phyloP scores from a whole-genome alignment of 2,329 filamentous ascomycete genomes.

The Coleophoma eucalyptorum region DNA sequence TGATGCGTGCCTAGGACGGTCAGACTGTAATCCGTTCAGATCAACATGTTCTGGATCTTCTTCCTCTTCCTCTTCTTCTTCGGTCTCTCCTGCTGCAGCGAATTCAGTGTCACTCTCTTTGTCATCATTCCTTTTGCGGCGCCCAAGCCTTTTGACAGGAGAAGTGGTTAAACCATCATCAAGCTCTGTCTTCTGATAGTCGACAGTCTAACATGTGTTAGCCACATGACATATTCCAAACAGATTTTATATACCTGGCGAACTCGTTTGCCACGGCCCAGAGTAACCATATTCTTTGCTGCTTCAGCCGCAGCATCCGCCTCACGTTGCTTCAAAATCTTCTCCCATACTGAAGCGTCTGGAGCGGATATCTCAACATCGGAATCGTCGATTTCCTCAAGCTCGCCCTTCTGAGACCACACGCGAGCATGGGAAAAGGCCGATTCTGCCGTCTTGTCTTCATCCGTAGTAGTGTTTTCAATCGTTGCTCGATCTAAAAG shows the following conservation, averaged over 20 bases:
- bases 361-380: conserved; percentile 50
- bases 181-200: conserved; percentile 13
- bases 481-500: conserved; percentile 83
- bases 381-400: conserved; percentile 54
- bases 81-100: conserved; percentile 23
- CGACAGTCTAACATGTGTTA: conserved; percentile 5
- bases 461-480: conserved; percentile 64
- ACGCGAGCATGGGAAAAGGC: conserved; percentile 89
- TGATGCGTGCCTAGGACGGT: not conserved
- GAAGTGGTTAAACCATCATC: conserved; percentile 12
- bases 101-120: conserved; percentile 26
- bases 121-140: not conserved
- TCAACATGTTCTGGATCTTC: conserved; percentile 14
- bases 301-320: conserved; percentile 71
- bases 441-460: conserved; percentile 64
- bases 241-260: conserved; percentile 20
- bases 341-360: conserved; percentile 79
- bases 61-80: conserved; percentile 22
- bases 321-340: conserved; percentile 81
- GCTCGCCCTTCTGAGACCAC: conserved; percentile 82
- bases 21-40: conserved; percentile 9
- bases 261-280: conserved; percentile 76
- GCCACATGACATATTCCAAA: too few relatives aligned
- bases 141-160: conserved; percentile 8
- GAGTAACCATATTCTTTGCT: conserved; percentile 63